These are phyloP conservation scores for Ganoderma multipileum DNA, from an alignment of 1,284 basidiomycete species.

Conservation along the genomic window DNA sequence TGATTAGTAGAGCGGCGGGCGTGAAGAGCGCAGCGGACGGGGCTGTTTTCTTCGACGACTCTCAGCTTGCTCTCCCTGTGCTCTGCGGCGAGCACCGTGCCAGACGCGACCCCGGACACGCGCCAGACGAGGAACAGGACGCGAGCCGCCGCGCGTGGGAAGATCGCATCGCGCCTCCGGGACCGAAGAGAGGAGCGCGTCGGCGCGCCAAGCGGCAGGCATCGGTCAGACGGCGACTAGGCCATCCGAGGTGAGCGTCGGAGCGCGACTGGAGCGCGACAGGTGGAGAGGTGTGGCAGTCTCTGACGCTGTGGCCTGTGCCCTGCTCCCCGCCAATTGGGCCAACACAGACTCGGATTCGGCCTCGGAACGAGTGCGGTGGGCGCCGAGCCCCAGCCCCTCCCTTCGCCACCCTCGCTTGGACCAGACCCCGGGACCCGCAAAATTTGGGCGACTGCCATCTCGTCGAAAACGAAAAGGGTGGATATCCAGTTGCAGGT, in stretches of 20 bases:
- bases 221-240: not conserved
- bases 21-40: not conserved
- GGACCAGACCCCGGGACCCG: constrained; percentile 33
- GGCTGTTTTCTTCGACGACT: constrained; percentile 2
- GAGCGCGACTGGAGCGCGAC: not conserved
- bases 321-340: not conserved
- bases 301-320: constrained; percentile 1
- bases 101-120: not conserved
- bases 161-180: constrained; percentile 1
- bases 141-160: not conserved
- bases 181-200: constrained; percentile 1
- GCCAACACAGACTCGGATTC: constrained; percentile 1
- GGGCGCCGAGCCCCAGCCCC: constrained; percentile 21
- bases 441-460: constrained; percentile 24
- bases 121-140: not conserved
- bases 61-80: not conserved
- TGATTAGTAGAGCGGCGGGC: not conserved
- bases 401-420: constrained; percentile 6
- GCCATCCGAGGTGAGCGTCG: constrained; percentile 3
- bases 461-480: not conserved
- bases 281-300: not conserved
- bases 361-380: constrained; percentile 16
- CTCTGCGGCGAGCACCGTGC: not conserved
- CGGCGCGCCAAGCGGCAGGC: not conserved
- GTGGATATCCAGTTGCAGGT: not conserved